phyloP scores from a whole-genome alignment of 2,329 filamentous ascomycete genomes.

The Penicillium polonicum region DNA sequence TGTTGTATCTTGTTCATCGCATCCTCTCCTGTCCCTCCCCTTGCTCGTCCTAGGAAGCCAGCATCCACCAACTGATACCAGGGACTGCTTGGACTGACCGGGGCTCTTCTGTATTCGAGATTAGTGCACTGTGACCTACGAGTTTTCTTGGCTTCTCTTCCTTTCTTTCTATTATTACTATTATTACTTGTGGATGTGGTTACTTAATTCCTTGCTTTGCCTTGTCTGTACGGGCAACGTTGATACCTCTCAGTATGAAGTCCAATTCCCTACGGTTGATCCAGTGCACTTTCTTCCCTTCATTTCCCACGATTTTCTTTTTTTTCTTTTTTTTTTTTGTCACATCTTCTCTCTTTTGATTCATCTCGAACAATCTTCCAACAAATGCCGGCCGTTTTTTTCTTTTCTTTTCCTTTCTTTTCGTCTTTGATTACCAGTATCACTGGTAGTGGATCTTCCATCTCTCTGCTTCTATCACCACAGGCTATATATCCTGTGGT shows the following conservation, averaged over 20 bases:
- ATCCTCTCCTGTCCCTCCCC: slow-evolving; percentile 15
- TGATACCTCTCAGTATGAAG: slow-evolving; percentile 15
- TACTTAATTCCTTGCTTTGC: slow-evolving; percentile 25
- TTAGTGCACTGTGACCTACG: slow-evolving; percentile 33
- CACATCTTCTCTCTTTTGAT: slow-evolving; percentile 4
- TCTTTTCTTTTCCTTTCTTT: not conserved
- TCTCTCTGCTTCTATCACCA: not conserved
- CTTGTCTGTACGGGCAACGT: slow-evolving; percentile 15
- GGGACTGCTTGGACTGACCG: slow-evolving; percentile 15
- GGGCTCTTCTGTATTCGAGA: slow-evolving; percentile 24
- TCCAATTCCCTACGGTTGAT: slow-evolving; percentile 5
- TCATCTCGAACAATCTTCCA: not conserved
- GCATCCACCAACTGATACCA: slow-evolving; percentile 15
- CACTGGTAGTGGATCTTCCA: not conserved
- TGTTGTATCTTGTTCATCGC: slow-evolving; percentile 36
- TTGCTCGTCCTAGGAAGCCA: slow-evolving; percentile 14
- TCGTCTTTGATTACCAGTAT: slow-evolving; percentile 5
- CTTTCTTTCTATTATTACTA: slow-evolving; percentile 33
- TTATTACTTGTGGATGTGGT: slow-evolving; percentile 25
- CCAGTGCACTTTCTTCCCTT: slow-evolving; percentile 13
- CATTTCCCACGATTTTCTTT: slow-evolving; percentile 5
- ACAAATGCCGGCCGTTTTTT: slow-evolving; percentile 14
- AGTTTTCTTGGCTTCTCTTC: slow-evolving; percentile 27
- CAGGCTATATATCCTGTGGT: not conserved
- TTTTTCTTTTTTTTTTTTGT: slow-evolving; percentile 3